Base-by-base conservation (phyloP, 495 filamentous ascomycete species). In the Immersiella caudata region DNA sequence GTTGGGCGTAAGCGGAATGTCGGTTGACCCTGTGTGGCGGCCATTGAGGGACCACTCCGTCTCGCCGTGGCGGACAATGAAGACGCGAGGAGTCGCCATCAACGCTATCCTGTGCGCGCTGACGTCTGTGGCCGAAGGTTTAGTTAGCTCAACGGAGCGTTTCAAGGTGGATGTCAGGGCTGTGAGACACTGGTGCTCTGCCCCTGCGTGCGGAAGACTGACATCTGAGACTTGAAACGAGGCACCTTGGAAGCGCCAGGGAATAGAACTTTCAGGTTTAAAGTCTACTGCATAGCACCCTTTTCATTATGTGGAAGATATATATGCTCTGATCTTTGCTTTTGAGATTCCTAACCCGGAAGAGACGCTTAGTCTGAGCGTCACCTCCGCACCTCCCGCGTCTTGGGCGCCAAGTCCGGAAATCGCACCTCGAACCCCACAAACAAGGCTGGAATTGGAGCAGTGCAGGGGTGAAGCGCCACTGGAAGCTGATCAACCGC, bases 1-100 rank as follows among this genome's bases (percentile, higher is more conserved):
- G 76, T 93, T 92, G 14, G 86, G 78, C 1, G 95, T 99, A 11
- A 99, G 82, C 0, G 92, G 87, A 22, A 99, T 88, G 69, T 99
- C 95, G 26, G 90, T 92, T 26, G 80, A 85, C 57, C 94, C 92
- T 0, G 95, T 99, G 81, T 99, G 94, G 24, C 90, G 88, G 66
- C 94, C 95, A 73, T 92, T 93, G 49, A 97, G 86, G 1, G 94
- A 97, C 95, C 95, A 99, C 84, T 96, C 93, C 2, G 95, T 99
- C 79, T 99, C 95, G 79, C 86, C 86, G 73, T 99, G 95, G 70
- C 95, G 91, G 80, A 95, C 83, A 67, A 99, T 90, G 85, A 97
- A 97, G 77, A 93, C 90, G 59, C 93, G 86, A 6, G 95, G 93
- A 11, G 90, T 87, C 27, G 80, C 50, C 81, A 83, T 83, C 40